Percentiles rank a stretch among this genome's conserved stretches.
These are phyloP conservation scores for Tulasnella sp. DNA, from an alignment of 768 basidiomycete species.

Conservation along the genomic window DNA sequence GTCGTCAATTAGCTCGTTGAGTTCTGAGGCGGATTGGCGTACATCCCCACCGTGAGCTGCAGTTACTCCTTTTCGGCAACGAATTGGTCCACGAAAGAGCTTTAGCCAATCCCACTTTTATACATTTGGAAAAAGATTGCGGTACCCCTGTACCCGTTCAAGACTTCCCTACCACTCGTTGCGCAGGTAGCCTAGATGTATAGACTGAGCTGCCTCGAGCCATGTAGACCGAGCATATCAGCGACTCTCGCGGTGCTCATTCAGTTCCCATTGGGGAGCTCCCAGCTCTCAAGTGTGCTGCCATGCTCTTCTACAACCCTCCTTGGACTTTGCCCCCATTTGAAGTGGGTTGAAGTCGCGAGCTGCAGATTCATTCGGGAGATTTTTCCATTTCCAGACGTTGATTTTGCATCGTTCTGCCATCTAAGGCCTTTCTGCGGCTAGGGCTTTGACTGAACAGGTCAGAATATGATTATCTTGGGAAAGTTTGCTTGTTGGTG, in stretches of 20 bases:
- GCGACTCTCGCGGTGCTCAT: constrained; percentile 99
- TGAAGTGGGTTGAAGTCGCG: no score
- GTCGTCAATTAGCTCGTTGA: constrained; percentile 31
- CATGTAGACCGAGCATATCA: constrained; percentile 98
- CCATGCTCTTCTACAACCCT: no score
- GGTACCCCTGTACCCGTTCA: constrained; percentile 74
- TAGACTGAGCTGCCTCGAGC: constrained; percentile 95
- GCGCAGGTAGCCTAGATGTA: constrained; percentile 99
- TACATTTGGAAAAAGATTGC: not conserved
- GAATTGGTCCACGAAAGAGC: not conserved
- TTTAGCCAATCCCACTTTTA: not conserved
- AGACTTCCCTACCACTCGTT: constrained; percentile 96
- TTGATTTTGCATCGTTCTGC: no score
- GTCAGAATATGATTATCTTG: no score
- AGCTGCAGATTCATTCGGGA: no score
- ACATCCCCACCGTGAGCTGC: not conserved
- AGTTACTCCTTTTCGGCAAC: not conserved
- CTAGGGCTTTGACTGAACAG: no score
- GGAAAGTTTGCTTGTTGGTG: not conserved
- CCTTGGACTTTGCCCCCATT: no score
- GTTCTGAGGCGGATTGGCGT: not conserved
- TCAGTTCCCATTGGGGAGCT: no score
- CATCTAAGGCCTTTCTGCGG: no score
- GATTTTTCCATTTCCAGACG: no score
- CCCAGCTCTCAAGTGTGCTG: no score